Evolutionary conservation across 257 asterid species (phyloP).

Genomic region (Nicotiana obtusifolia): DNA sequence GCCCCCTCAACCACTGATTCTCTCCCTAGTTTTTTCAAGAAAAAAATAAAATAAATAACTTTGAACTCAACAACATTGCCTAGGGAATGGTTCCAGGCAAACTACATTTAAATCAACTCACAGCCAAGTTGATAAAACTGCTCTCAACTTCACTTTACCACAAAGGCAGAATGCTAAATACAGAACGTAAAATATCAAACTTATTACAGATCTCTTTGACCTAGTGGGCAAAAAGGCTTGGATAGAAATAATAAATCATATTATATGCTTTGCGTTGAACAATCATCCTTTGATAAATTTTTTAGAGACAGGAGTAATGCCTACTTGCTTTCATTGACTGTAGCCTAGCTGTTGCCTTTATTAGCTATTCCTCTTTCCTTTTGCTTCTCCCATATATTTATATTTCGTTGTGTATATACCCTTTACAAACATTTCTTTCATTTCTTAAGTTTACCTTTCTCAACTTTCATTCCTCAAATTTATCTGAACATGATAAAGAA

Average conservation of each 20-base stretch:
- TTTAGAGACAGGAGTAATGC: not conserved
- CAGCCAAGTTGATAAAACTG: conserved; percentile 1
- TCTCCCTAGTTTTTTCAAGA: not conserved
- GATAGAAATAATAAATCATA: not conserved
- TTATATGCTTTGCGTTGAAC: not conserved
- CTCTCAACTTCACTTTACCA: not conserved
- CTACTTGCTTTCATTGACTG: not conserved
- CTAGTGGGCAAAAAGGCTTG: not conserved
- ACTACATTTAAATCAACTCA: conserved; percentile 2
- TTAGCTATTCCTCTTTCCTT: not conserved
- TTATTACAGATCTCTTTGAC: not conserved
- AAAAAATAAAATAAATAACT: not conserved
- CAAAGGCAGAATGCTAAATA: not conserved
- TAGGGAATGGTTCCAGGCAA: not conserved
- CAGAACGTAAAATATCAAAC: not conserved
- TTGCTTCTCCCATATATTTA: not conserved
- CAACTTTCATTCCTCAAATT: not conserved
- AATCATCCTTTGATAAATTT: not conserved
- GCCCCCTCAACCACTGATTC: not conserved
- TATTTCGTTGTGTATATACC: not conserved
- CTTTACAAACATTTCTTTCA: not conserved
- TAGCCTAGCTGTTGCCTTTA: not conserved
- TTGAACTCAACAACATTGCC: not conserved
- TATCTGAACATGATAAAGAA: not conserved
- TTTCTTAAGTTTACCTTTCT: not conserved